Evolutionary conservation across 306 rosid genomes (phyloP), one percentile per base, ranked within the genome.

Genomic region (Cucurbita pepo): DNA sequence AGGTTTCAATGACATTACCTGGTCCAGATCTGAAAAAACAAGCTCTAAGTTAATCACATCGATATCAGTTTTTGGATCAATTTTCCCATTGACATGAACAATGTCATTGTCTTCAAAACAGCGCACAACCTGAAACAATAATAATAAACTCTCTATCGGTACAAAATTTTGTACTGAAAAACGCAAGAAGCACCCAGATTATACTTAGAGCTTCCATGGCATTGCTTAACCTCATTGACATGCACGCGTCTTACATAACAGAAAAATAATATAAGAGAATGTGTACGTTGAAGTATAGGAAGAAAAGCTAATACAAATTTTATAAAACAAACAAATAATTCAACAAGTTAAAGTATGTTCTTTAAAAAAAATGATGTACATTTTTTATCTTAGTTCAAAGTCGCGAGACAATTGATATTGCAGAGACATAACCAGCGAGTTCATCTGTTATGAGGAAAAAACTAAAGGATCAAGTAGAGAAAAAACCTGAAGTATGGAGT

Each of bases 21-120:
- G 99, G 81, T 94, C 99, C 75, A 94, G 82, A 72, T 94, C 99
- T 71, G 95, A 85, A 85, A 94, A 91, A 74, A 88, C 88, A 79
- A 94, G 99, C 88, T 90, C 97, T 82, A 94, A 76, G 81, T 94
- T 91, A 85, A 94, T 94, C 75, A 94, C 91, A 60, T 91, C 99
- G 19, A 94, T 89, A 83, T 91, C 99, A 72, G 89, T 63, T 79
- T 85, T 94, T 52, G 99, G 99, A 78, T 89, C 95, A 78, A 94
- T 89, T 85, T 85, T 91, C 50, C 97, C 97, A 75, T 82, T 94
- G 73, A 94, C 99, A 55, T 94, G 99, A 84, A 94, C 83, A 75
- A 91, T 85, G 74, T 94, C 97, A 70, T 94, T 86, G 83, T 94
- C 99, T 52, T 94, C 99, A 83, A 94, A 94, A 84, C 97, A 94